Base-by-base conservation (phyloP, 2,329 filamentous ascomycete genomes). In the Calonectria honghensis region DNA sequence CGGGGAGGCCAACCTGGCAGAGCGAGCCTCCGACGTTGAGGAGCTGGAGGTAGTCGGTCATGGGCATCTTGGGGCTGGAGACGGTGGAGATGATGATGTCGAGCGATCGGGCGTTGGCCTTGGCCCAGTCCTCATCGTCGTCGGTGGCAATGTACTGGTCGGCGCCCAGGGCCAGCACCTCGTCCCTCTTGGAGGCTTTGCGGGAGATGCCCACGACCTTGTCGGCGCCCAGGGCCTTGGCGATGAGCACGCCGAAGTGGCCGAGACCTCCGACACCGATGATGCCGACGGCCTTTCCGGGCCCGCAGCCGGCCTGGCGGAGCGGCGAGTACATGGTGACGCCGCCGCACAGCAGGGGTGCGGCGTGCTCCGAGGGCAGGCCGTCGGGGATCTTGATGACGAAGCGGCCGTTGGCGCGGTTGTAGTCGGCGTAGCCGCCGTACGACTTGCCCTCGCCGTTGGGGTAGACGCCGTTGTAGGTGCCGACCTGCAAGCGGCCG, bases 341-440 rank as follows among this genome's bases (percentile, higher is more conserved):
- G 72, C 95, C 95, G 13, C 94, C 95, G 83, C 95, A 97, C 74
- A 97, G 89, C 93, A 96, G 95, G 1, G 94, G 94, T 1, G 94
- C 95, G 0, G 93, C 94, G 45, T 91, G 84, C 64, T 87, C 86
- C 48, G 88, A 89, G 0, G 87, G 81, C 31, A 97, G 89, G 45
- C 88, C 90, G 14, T 95, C 93, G 6, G 95, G 95, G 77, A 97
- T 96, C 81, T 93, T 93, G 81, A 91, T 88, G 51, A 90, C 89
- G n/a, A 82, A 82, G 37, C 73, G 73, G 0, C 77, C 76, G 0
- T 75, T 75, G 16, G 70, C 74, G 1, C 80, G 79, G 27, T 81
- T 75, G 31, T 79, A 81, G 0, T 71, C 27, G 2, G 90, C 89
- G 80, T 92, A 93, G 13, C 91, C 92, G 63, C 92, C 90, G 84